phyloP scores from a whole-genome alignment of 371 early-diverging fungal genomes.

The Rhizopus delemar region DNA sequence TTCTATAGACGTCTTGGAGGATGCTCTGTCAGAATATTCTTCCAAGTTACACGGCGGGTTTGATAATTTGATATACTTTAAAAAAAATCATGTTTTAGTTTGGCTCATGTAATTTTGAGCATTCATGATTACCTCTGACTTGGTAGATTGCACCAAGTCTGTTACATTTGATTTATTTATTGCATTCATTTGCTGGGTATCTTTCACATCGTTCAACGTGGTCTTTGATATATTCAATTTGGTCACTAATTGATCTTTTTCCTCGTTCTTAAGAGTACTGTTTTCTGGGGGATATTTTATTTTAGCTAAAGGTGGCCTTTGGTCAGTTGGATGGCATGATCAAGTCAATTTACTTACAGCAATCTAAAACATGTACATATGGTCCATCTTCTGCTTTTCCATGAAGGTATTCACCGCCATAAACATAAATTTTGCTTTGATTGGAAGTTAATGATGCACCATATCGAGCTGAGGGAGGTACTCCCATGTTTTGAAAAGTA shows the following conservation, averaged over 20 bases:
- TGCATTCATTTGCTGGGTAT: background rate
- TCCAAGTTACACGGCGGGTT: no score
- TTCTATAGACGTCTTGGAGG: no score
- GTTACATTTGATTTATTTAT: no score
- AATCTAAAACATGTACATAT: conserved; percentile 59
- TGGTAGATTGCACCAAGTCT: no score
- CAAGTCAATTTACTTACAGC: conserved; percentile 33
- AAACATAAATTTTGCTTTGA: conserved; percentile 59
- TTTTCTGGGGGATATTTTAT: conserved; percentile 39
- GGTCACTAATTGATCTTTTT: background rate
- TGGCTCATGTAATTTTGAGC: no score
- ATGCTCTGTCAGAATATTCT: no score
- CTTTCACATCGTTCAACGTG: background rate
- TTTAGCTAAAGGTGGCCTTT: conserved; percentile 40
- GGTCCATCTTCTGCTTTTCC: conserved; percentile 42
- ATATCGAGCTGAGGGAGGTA: conserved; percentile 60
- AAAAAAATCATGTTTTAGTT: no score
- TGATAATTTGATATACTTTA: no score
- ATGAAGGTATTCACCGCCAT: conserved; percentile 53
- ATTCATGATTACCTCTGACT: no score
- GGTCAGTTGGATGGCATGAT: no score
- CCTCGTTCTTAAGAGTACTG: conserved; percentile 4
- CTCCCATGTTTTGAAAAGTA: conserved; percentile 65
- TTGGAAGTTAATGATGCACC: conserved; percentile 57
- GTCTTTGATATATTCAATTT: no score